Evolutionary conservation across 306 rosid species (phyloP).

Genomic region (Trichosanthes truncata): DNA sequence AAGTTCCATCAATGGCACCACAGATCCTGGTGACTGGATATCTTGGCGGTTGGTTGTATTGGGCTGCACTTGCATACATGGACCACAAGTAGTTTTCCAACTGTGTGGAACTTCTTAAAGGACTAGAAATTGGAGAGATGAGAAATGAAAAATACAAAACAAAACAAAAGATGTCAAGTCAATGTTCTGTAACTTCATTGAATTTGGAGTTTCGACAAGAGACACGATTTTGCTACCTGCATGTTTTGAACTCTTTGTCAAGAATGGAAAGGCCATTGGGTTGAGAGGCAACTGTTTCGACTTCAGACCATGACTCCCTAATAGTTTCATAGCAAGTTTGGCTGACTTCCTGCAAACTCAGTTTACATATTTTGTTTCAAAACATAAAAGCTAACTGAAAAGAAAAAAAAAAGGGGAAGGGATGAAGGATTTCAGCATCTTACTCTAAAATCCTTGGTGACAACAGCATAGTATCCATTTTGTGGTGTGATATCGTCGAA

Average conservation of each 20-base stretch:
- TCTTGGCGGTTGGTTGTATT: constrained; percentile 42
- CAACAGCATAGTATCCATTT: constrained; percentile 41
- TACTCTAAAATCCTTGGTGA: constrained; percentile 55
- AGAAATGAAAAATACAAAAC: background rate
- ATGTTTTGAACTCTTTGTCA: constrained; percentile 44
- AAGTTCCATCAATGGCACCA: constrained; percentile 42
- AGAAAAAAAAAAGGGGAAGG: background rate
- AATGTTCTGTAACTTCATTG: background rate
- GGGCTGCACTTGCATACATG: constrained; percentile 32
- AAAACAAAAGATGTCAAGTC: background rate
- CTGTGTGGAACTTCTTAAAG: constrained; percentile 22
- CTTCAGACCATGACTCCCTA: constrained; percentile 47
- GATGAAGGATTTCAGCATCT: background rate
- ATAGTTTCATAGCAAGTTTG: constrained; percentile 55
- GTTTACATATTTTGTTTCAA: background rate
- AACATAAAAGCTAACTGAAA: background rate
- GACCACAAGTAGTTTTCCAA: constrained; percentile 18
- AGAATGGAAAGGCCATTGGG: constrained; percentile 44
- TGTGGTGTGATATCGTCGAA: constrained; percentile 44
- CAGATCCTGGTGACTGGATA: constrained; percentile 51
- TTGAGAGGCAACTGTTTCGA: constrained; percentile 34
- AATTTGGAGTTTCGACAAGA: background rate
- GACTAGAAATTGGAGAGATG: constrained; percentile 17
- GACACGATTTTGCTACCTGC: constrained; percentile 11
- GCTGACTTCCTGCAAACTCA: constrained; percentile 40